Evolutionary conservation across 306 rosid genomes (phyloP), one percentile per base, ranked within the genome.

Genomic region (Cicer judaicum): DNA sequence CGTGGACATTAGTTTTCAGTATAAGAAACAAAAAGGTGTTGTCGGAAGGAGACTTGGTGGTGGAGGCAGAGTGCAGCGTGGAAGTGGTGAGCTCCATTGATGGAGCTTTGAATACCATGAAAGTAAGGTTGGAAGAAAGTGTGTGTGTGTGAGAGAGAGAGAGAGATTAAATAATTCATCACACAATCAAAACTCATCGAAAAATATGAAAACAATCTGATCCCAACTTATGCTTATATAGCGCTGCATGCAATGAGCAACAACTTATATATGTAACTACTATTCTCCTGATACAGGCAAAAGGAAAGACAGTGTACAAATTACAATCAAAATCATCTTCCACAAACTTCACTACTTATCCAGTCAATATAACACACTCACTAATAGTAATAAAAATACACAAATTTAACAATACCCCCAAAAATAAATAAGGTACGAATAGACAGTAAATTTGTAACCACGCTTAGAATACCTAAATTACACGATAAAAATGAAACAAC

Each of bases 271-370:
- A 12, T 1, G 65, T 13, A 60, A 60, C 65, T 60, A 34, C 16
- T 11, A 59, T 59, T 29, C 42, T 12, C 43, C 16, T 3, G 16
- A 29, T 34, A 60, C 16, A 1, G 1, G 7, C 5, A 47, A 54
- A 57, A 11, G 11, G 16, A 57, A 54, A 34, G 11, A 36, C 14
- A 5, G 41, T 48, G 21, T 9, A 59, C 71, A 63, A 10, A 50
- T 68, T 42, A n/a, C 18, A 47, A 13, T 62, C 73, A 80, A 70
- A 64, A 57, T 64, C 43, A 57, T 70, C 61, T 11, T 52, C 72
- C 63, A 63, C 24, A 74, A 64, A 65, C 49, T 55, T 55, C 8
- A 41, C 55, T 39, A 64, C 43, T 39, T 24, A 65, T 66, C 11
- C 67, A 60, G 34, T 56, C 29, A 3, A 43, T 5, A 10, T 10